Evolutionary conservation across 2,329 filamentous ascomycete genomes (phyloP), one percentile per base, ranked within the genome.

Genomic region (Fusarium begoniae): DNA sequence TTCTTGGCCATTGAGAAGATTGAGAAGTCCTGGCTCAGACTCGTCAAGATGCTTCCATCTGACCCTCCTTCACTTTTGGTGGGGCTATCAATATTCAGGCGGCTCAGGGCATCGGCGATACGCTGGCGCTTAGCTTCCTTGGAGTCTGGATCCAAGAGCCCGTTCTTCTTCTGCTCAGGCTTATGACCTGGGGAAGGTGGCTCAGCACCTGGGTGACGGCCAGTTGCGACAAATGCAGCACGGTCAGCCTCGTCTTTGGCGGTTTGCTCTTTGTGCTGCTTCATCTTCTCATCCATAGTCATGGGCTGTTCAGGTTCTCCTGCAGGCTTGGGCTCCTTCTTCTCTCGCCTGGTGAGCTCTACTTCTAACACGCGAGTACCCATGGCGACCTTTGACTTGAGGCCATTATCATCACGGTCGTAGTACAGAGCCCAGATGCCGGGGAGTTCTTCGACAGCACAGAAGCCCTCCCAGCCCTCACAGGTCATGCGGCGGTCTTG

Each of bases 291-390:
- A 8, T 79, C 77, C n/a, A 79, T 62, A 2, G 73, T 79, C 38
- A 65, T 76, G n/a, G 77, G 70, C 6, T 55, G 48, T 4, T 60
- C 43, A 8, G 69, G 70, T 6, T 79, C 69, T n/a, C 67, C 62
- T 28, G 63, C 72, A 24, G 77, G 77, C 66, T 78, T 78, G 26
- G 72, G 75, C 37, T 78, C 78, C 60, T 79, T 79, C 65, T 79
- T 86, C 76, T 91, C 89, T 26, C 85, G 85, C 17, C 88, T 82
- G 4, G 82, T 82, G 30, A 91, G 79, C 76, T 90, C 88, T 7
- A 91, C 79, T 60, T 90, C 89, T 12, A 91, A 81, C 2, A 90
- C 85, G 18, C 85, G 81, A 6, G 84, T 87, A 6, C 85, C 87
- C 56, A 81, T 78, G 2, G 83, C 81, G 8, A 90, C 79, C 74